Evolutionary conservation across 805 yeast genomes (phyloP).

Genomic region (Yamadazyma scolyti): DNA sequence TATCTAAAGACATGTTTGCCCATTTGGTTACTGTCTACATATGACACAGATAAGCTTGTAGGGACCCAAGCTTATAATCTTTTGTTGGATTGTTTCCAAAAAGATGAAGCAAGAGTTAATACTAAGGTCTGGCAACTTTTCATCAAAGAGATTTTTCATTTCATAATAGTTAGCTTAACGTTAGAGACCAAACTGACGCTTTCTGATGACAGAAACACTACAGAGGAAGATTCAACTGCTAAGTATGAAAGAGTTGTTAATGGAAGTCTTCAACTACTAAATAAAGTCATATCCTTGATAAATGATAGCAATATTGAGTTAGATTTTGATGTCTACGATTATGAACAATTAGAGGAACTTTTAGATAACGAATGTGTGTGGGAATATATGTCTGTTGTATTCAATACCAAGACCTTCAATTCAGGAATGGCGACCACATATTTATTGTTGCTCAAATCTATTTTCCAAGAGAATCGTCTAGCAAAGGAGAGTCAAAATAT

Average conservation of each 20-base stretch:
- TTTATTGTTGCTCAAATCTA: slow-evolving; percentile 17
- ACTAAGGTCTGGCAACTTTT: slow-evolving; percentile 58
- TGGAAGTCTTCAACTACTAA: slow-evolving; percentile 48
- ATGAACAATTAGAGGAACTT: slow-evolving; percentile 15
- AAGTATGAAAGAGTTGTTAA: slow-evolving; percentile 60
- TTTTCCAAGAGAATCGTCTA: slow-evolving; percentile 13
- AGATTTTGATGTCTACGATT: slow-evolving; percentile 8
- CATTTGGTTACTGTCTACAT: slow-evolving; percentile 65
- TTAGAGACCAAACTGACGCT: slow-evolving; percentile 60
- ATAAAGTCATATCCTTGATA: slow-evolving; percentile 22
- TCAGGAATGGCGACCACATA: slow-evolving; percentile 27
- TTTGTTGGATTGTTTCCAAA: slow-evolving; percentile 53
- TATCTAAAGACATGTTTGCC: slow-evolving; percentile 73
- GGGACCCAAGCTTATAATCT: slow-evolving; percentile 45
- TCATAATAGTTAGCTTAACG: slow-evolving; percentile 47
- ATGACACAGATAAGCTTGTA: slow-evolving; percentile 66
- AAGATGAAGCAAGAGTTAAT: slow-evolving; percentile 46
- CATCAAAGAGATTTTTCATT: slow-evolving; percentile 51
- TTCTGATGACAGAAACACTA: slow-evolving; percentile 70
- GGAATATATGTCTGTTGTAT: slow-evolving; percentile 26
- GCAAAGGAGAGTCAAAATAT: slow-evolving; percentile 8
- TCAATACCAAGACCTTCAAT: slow-evolving; percentile 22
- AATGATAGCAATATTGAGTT: slow-evolving; percentile 7
- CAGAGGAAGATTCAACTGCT: slow-evolving; percentile 59
- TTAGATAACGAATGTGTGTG: slow-evolving; percentile 29